Evolutionary conservation across 2,329 filamentous ascomycete species (phyloP).

Genomic region (Colletotrichum aenigma): DNA sequence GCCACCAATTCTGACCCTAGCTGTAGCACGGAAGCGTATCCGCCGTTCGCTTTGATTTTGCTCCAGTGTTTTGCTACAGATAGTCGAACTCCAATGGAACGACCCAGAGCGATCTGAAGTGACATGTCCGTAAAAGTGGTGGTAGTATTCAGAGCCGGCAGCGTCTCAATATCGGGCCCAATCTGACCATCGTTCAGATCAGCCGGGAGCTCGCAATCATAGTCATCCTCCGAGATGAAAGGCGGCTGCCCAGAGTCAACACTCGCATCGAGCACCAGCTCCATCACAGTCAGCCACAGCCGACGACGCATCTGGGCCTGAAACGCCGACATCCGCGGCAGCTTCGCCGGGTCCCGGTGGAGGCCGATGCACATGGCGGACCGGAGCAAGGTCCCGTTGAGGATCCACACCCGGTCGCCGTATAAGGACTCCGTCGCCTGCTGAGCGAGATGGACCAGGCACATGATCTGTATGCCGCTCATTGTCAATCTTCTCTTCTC

Average conservation of each 20-base stretch:
- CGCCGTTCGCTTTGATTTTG: constrained; percentile 42
- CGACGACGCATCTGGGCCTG: constrained; percentile 34
- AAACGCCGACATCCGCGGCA: constrained; percentile 26
- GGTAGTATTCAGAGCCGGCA: constrained; percentile 20
- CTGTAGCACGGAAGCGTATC: constrained; percentile 51
- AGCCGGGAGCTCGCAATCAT: constrained; percentile 52
- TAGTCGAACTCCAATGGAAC: constrained; percentile 47
- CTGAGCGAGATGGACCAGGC: constrained; percentile 29
- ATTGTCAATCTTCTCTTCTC: constrained; percentile 30
- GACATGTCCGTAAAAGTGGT: constrained; percentile 51
- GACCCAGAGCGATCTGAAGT: constrained; percentile 48
- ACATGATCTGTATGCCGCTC: constrained; percentile 31
- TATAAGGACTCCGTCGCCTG: constrained; percentile 23
- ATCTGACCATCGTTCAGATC: constrained; percentile 58
- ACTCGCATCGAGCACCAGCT: background rate
- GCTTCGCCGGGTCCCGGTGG: constrained; percentile 34
- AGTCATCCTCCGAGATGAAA: constrained; percentile 48
- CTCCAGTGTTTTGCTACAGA: constrained; percentile 50
- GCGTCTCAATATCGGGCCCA: constrained; percentile 32
- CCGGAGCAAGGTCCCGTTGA: constrained; percentile 31
- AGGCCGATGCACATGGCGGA: constrained; percentile 35
- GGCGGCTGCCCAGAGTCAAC: constrained; percentile 30
- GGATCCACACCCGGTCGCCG: constrained; percentile 30
- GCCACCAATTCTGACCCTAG: constrained; percentile 48
- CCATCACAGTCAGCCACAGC: constrained; percentile 32